phyloP scores from a whole-genome alignment of 495 filamentous ascomycete species.

The Gamarada debralockiae region DNA sequence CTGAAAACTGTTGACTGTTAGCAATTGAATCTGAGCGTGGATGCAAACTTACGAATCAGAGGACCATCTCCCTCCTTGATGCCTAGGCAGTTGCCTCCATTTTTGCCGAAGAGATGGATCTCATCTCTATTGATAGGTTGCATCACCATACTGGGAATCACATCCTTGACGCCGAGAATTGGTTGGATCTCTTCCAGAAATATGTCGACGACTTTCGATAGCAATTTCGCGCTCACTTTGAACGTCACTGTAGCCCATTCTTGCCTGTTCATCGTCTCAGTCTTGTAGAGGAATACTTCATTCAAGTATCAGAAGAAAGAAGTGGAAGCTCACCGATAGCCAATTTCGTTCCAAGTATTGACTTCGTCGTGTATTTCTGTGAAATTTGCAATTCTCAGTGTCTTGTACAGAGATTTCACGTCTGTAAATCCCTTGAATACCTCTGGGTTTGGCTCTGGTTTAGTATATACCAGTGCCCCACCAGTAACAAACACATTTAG shows the following conservation, averaged over 20 bases:
- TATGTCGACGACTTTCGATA: slow-evolving; percentile 13
- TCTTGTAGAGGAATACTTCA: not conserved
- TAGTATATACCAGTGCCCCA: slow-evolving; percentile 26
- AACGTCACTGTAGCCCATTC: not conserved
- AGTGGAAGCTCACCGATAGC: slow-evolving; percentile 37
- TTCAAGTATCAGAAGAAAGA: not conserved
- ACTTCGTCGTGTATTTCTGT: slow-evolving; percentile 38
- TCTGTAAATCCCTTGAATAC: slow-evolving; percentile 32
- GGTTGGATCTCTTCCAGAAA: slow-evolving; percentile 31
- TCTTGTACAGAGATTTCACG: slow-evolving; percentile 28
- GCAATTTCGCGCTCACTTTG: not conserved
- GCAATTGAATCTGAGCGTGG: not conserved
- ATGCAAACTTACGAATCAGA: not conserved
- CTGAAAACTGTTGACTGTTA: not conserved
- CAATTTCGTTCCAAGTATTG: slow-evolving; percentile 31
- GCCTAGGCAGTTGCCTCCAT: slow-evolving; percentile 29
- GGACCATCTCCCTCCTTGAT: not conserved
- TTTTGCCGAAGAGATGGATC: slow-evolving; percentile 35
- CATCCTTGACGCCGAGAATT: slow-evolving; percentile 28
- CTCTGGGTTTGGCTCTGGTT: slow-evolving; percentile 5
- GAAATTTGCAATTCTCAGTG: slow-evolving; percentile 25
- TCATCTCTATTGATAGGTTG: slow-evolving; percentile 38
- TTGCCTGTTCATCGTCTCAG: not conserved
- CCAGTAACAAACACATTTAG: not conserved
- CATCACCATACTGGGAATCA: slow-evolving; percentile 33